Conservation (phyloP, 768 basidiomycete genomes). For the Agrocybe praecox region DNA sequence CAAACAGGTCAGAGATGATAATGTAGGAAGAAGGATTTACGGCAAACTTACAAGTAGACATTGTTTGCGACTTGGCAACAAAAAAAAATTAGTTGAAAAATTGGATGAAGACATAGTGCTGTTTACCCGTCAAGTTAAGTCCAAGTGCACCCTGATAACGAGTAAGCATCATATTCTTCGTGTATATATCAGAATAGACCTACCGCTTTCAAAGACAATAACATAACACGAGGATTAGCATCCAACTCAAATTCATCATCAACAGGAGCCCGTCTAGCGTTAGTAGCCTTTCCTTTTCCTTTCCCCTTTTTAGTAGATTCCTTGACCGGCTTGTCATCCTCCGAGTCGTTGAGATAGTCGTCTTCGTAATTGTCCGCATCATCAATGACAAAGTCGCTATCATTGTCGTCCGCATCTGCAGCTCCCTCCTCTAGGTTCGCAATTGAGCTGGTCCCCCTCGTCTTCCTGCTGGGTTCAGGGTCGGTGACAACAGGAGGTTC, state of each 20-base stretch:
- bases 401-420: conserved; percentile 23
- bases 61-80: conserved; percentile 68
- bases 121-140: conserved; percentile 70
- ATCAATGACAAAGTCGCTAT: conserved; percentile 37
- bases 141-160: conserved; percentile 71
- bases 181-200: conserved; percentile 12
- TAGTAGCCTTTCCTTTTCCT: conserved; percentile 36
- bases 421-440: conserved; percentile 10
- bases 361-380: conserved; percentile 24
- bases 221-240: conserved; percentile 75
- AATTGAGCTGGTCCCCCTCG: neutral
- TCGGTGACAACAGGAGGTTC: neutral
- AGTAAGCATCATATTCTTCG: conserved; percentile 1
- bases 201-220: conserved; percentile 82
- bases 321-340: conserved; percentile 21
- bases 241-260: conserved; percentile 14
- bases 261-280: conserved; percentile 11
- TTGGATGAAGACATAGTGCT: neutral
- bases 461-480: conserved; percentile 5
- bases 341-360: conserved; percentile 33
- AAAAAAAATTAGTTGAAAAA: neutral
- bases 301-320: conserved; percentile 31
- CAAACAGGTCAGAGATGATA: neutral
- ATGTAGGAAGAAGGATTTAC: neutral
- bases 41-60: conserved; percentile 66